Percentiles rank a stretch among this genome's conserved stretches.
Conservation (phyloP, 495 filamentous ascomycete species). For the Annulohypoxylon stygium region DNA sequence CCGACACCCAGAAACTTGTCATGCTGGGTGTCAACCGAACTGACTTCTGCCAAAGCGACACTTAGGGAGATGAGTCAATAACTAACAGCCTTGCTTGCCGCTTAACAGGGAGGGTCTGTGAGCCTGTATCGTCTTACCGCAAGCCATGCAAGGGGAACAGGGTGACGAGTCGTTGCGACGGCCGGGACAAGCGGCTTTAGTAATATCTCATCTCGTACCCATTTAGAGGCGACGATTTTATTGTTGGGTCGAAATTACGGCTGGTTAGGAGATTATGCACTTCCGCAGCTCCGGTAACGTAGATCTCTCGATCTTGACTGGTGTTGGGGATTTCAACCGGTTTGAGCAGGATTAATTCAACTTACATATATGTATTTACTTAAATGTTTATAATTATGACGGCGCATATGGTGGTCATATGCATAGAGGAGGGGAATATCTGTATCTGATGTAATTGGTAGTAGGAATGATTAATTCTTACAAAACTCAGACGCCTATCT, state of each 20-base stretch:
- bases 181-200: background rate
- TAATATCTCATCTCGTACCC: constrained; percentile 3
- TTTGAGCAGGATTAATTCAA: constrained; percentile 7
- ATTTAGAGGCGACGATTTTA: background rate
- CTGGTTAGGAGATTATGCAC: background rate
- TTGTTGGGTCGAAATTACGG: background rate
- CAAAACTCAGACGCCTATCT: too few relatives aligned
- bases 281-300: background rate
- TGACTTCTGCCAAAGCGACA: constrained; percentile 38
- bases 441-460: background rate
- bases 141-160: constrained; percentile 18
- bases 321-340: background rate
- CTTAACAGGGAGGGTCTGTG: constrained; percentile 37
- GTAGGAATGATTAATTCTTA: too few relatives aligned
- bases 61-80: constrained; percentile 25
- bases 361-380: constrained; percentile 1
- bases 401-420: background rate
- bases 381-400: background rate
- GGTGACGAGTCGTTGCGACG: background rate
- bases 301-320: constrained; percentile 13
- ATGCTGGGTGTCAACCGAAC: constrained; percentile 29
- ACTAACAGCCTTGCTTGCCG: constrained; percentile 38
- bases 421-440: background rate
- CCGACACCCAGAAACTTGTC: constrained; percentile 6
- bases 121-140: constrained; percentile 21